Conservation (phyloP, 257 asterid genomes). For the Solanum sitiens region DNA sequence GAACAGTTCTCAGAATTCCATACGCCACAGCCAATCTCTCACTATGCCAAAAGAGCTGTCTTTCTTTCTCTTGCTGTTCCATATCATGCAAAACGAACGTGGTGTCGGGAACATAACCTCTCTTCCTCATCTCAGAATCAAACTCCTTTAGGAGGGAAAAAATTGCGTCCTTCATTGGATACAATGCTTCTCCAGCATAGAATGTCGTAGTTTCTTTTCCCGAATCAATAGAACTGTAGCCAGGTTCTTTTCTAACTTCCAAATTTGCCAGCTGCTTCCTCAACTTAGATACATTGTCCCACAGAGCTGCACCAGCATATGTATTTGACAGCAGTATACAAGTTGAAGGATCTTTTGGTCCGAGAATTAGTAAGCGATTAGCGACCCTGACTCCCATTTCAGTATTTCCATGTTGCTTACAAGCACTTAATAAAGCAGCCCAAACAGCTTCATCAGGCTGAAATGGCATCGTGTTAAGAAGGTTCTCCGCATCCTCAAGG, state of each 20-base stretch:
- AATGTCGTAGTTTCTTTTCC: constrained; percentile 56
- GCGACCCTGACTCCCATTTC: constrained; percentile 58
- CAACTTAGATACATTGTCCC: constrained; percentile 52
- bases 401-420: constrained; percentile 32
- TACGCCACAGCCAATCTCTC: constrained; percentile 73
- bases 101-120: constrained; percentile 65
- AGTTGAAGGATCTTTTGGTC: constrained; percentile 52
- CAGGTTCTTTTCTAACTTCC: constrained; percentile 60
- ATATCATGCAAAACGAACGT: constrained; percentile 61
- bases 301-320: constrained; percentile 51
- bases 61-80: constrained; percentile 64
- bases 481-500: constrained; percentile 49
- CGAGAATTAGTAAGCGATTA: constrained; percentile 31
- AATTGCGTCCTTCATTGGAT: constrained; percentile 52
- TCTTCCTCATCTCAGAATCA: constrained; percentile 56
- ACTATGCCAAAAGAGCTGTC: constrained; percentile 81
- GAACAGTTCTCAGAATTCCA: constrained; percentile 56
- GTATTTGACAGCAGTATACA: constrained; percentile 51
- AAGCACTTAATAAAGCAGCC: constrained; percentile 63
- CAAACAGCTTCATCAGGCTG: constrained; percentile 71
- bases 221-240: constrained; percentile 51
- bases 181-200: constrained; percentile 57
- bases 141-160: constrained; percentile 29
- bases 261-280: constrained; percentile 37
- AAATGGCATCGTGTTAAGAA: constrained; percentile 56